Conservation (phyloP, 768 basidiomycete species). For the Tylopilus sp. region DNA sequence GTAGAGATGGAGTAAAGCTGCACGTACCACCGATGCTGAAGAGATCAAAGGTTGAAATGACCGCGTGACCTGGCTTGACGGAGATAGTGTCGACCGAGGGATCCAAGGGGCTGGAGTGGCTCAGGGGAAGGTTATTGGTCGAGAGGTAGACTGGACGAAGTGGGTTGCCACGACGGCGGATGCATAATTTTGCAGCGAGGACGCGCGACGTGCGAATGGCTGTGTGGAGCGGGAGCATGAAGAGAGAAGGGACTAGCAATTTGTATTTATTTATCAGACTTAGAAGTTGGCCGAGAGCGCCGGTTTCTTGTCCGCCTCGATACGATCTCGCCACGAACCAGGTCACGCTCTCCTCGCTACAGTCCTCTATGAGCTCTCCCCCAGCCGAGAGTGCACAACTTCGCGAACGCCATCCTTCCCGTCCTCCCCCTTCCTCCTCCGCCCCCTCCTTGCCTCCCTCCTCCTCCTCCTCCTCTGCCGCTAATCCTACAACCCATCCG, state of each 20-base stretch:
- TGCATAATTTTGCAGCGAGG: neutral
- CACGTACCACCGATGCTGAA: conserved; percentile 83
- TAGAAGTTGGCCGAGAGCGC: no score
- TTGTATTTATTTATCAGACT: no score
- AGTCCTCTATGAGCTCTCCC: conserved; percentile 16
- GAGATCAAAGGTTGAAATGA: conserved; percentile 90
- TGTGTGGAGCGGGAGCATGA: conserved; percentile 7
- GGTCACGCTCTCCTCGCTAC: neutral
- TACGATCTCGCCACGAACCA: no score
- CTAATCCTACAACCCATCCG: conserved; percentile 27
- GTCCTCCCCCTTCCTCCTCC: conserved; percentile 31
- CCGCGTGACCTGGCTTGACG: conserved; percentile 69
- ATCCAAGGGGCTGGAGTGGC: conserved; percentile 2
- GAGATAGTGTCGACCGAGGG: conserved; percentile 7
- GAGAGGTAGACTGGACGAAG: conserved; percentile 15
- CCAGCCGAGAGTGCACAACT: neutral
- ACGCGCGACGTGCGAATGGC: conserved; percentile 2
- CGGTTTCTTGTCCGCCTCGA: no score
- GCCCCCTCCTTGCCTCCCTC: conserved; percentile 24
- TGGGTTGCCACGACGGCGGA: neutral
- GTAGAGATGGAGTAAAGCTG: neutral
- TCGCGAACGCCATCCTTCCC: conserved; percentile 12
- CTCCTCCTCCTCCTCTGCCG: conserved; percentile 26
- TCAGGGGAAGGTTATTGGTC: conserved; percentile 2
- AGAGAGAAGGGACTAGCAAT: no score